These are phyloP conservation scores for Ceriops zippeliana DNA, from an alignment of 345 rosid genomes.

Conservation along the genomic window DNA sequence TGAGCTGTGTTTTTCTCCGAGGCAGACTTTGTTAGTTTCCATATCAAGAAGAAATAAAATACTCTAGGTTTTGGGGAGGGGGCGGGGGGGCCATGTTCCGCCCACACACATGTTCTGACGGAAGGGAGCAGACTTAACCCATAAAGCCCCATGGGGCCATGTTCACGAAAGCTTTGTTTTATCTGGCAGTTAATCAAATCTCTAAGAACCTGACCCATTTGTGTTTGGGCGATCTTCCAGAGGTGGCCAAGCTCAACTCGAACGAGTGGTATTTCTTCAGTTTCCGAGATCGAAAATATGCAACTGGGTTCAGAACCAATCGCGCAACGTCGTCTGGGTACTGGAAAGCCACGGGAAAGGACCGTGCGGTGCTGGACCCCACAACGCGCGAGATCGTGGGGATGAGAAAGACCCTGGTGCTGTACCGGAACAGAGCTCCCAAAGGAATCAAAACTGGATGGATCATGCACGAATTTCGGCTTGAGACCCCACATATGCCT, in stretches of 20 bases:
- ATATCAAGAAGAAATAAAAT: too few species aligned
- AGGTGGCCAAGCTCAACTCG: slow-evolving; percentile 91
- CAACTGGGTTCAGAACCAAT: slow-evolving; percentile 87
- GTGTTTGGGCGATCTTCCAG: slow-evolving; percentile 22
- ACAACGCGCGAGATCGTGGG: slow-evolving; percentile 60
- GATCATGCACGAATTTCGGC: slow-evolving; percentile 99
- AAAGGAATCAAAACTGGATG: slow-evolving; percentile 92
- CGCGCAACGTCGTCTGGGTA: slow-evolving; percentile 82
- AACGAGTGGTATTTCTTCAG: slow-evolving; percentile 98
- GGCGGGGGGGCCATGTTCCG: too few species aligned
- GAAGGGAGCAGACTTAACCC: slow-evolving; percentile 10
- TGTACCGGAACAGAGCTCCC: slow-evolving; percentile 87
- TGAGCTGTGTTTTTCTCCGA: background rate
- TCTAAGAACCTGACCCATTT: background rate
- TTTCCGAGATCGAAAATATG: slow-evolving; percentile 85
- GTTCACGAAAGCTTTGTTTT: slow-evolving; percentile 21
- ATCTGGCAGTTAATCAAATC: background rate
- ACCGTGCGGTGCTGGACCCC: slow-evolving; percentile 77
- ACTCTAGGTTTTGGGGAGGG: too few species aligned
- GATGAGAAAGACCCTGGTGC: slow-evolving; percentile 96
- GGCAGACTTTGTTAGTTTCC: too few species aligned
- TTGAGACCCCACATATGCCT: slow-evolving; percentile 84
- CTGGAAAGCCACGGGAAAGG: slow-evolving; percentile 99
- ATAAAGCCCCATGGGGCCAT: background rate
- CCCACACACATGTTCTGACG: too few species aligned